Evolutionary conservation across 2,329 filamentous ascomycete genomes (phyloP), one percentile per base, ranked within the genome.

Genomic region (Diaporthe citriasiana): DNA sequence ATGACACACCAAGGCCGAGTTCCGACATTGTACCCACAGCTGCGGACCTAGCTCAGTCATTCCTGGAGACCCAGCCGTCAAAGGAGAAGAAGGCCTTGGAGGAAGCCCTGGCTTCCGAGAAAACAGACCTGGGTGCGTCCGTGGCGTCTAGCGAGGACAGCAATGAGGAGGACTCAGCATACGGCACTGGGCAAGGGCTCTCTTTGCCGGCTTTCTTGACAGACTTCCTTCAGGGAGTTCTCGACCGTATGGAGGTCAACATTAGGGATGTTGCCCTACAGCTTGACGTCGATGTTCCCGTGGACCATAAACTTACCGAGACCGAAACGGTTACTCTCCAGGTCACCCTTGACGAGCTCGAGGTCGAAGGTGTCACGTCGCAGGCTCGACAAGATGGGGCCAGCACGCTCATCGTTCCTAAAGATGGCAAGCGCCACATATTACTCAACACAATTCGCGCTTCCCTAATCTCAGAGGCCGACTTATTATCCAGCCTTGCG

Each of bases 41-140:
- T 2, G 89, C 91, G 73, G 92, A 95, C 77, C 86, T 97, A 19
- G 93, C 94, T 19, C 89, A 93, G 79, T 95, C 93, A 0, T 96
- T 96, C 80, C 85, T 96, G n/a, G 87, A 93, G 77, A 90, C 92
- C 1, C 91, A 95, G 79, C 90, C 93, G 17, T 84, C 85, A 7
- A 86, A 89, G 65, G 93, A 95, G 78, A 92, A 89, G 76, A 87
- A 86, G 73, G 89, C 92, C 79, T 85, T 96, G 33, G 92, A 95
- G 80, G 90, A 92, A 65, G 92, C 92, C 12, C 82, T 95, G 22
- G 86, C 89, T 27, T 88, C 90, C 1, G 90, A 93, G 79, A 88
- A 88, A 0, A 88, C 91, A 72, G 89, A 92, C 73, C 82, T 93
- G 53, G 89, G 89, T 51, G 89, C 91, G 27, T 93, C 92, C 1